These are phyloP conservation scores for Vitis rupestris DNA, from an alignment of 164 flowering plant genomes.

Conservation along the genomic window DNA sequence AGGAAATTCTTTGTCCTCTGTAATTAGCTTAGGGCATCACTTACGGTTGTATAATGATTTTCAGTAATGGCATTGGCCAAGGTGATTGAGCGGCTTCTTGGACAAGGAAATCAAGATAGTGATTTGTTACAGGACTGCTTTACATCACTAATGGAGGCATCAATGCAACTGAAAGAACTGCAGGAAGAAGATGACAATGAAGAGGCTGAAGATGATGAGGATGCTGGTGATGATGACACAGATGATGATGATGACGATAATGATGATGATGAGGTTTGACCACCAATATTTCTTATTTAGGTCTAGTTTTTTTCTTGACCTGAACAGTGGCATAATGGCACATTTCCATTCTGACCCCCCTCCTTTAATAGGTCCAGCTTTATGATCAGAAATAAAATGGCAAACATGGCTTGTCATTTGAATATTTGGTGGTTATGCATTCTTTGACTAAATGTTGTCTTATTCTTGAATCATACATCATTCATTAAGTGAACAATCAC, in stretches of 20 bases:
- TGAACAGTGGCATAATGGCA: too few relatives aligned
- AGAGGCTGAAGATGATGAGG: conserved; percentile 25
- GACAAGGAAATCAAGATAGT: conserved; percentile 19
- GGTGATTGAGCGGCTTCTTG: conserved; percentile 50
- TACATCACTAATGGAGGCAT: conserved; percentile 51
- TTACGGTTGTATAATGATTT: conserved; percentile 11
- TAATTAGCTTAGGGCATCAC: neutral
- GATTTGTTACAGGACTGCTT: conserved; percentile 43
- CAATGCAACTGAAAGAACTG: conserved; percentile 47
- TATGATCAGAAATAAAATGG: neutral
- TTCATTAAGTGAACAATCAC: neutral
- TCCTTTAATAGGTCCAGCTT: too few relatives aligned
- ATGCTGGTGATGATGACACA: conserved; percentile 13
- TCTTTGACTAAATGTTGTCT: neutral
- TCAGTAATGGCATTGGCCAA: conserved; percentile 56
- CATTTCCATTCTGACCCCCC: too few relatives aligned
- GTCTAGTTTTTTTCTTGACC: neutral
- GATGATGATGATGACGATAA: conserved; percentile 26
- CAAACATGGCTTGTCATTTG: neutral
- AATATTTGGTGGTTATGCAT: neutral
- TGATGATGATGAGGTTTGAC: conserved; percentile 52
- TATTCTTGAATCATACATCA: neutral
- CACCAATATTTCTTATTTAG: neutral
- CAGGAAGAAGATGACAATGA: conserved; percentile 33
- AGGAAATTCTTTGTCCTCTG: neutral